These are phyloP conservation scores for Backusella westeae DNA, from an alignment of 192 early-diverging fungal genomes.

Conservation along the genomic window DNA sequence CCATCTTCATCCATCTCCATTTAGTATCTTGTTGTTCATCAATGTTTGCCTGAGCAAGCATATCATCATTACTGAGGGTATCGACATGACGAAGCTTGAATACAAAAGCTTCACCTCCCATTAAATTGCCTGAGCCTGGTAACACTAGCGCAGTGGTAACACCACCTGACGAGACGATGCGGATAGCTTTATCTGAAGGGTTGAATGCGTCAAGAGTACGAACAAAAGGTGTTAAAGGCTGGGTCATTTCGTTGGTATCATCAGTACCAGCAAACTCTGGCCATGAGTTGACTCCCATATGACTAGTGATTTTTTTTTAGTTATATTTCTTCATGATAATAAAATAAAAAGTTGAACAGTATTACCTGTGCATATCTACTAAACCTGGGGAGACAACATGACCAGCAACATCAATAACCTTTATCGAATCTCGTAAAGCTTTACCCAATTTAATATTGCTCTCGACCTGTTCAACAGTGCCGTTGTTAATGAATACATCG, in stretches of 20 bases:
- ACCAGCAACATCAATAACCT: constrained; percentile 49
- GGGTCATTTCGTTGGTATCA: constrained; percentile 70
- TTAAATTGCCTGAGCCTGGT: constrained; percentile 71
- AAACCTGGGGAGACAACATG: constrained; percentile 56
- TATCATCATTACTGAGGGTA: constrained; percentile 60
- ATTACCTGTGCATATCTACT: constrained; percentile 48
- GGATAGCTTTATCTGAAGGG: constrained; percentile 58
- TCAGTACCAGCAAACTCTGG: constrained; percentile 50
- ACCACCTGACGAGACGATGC: constrained; percentile 65
- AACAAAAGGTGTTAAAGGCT: constrained; percentile 60
- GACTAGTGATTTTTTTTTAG: constrained; percentile 34
- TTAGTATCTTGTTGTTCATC: constrained; percentile 42
- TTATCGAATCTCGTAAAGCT: constrained; percentile 7
- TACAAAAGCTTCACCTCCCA: constrained; percentile 74
- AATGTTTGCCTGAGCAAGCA: constrained; percentile 50
- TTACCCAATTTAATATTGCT: constrained; percentile 14
- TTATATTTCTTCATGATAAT: background rate
- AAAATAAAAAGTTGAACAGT: background rate
- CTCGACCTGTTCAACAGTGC: constrained; percentile 36
- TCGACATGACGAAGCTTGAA: constrained; percentile 60
- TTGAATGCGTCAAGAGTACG: constrained; percentile 70
- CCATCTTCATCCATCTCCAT: constrained; percentile 82
- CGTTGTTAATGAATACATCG: constrained; percentile 43
- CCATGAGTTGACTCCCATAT: constrained; percentile 67
- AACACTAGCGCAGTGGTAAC: constrained; percentile 73